Percentiles rank a stretch among this genome's conserved stretches.
phyloP scores from a whole-genome alignment of 495 filamentous ascomycete species.

The Venustampulla echinocandica region DNA sequence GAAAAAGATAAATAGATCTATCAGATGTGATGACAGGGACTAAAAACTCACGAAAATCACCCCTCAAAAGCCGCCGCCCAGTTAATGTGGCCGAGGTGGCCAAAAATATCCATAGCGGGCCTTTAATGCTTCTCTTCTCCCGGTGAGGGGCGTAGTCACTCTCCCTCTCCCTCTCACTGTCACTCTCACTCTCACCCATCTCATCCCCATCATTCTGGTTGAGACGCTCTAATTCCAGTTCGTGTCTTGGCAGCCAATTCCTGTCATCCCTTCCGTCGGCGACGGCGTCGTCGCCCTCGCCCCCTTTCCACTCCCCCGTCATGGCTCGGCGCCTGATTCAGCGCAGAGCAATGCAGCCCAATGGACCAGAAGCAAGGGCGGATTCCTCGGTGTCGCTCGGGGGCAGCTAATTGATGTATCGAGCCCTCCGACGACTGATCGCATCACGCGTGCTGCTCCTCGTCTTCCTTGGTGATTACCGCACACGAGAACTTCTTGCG shows the following conservation, averaged over 20 bases:
- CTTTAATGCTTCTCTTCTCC: conserved; percentile 1
- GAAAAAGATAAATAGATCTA: neutral
- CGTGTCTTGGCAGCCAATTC: conserved; percentile 5
- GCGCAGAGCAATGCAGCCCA: too few species aligned
- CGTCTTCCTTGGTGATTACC: too few species aligned
- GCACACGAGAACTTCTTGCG: too few species aligned
- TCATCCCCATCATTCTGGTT: conserved; percentile 2
- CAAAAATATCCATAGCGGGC: conserved; percentile 9
- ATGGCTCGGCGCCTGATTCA: too few species aligned
- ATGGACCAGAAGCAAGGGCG: too few species aligned
- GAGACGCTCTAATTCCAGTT: neutral
- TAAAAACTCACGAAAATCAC: conserved; percentile 18
- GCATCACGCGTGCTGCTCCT: too few species aligned
- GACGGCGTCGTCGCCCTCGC: too few species aligned
- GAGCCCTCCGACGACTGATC: too few species aligned
- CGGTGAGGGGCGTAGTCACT: neutral
- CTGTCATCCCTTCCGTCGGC: conserved; percentile 3
- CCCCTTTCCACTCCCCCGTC: too few species aligned
- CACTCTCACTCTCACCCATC: neutral
- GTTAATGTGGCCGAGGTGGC: conserved; percentile 6
- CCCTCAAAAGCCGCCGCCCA: conserved; percentile 14
- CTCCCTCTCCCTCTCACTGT: neutral
- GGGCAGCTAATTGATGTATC: too few species aligned
- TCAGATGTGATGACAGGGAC: neutral
- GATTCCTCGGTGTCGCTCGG: too few species aligned